phyloP scores from a whole-genome alignment of 2,329 filamentous ascomycete species.

The Aspergillus intermedius region DNA sequence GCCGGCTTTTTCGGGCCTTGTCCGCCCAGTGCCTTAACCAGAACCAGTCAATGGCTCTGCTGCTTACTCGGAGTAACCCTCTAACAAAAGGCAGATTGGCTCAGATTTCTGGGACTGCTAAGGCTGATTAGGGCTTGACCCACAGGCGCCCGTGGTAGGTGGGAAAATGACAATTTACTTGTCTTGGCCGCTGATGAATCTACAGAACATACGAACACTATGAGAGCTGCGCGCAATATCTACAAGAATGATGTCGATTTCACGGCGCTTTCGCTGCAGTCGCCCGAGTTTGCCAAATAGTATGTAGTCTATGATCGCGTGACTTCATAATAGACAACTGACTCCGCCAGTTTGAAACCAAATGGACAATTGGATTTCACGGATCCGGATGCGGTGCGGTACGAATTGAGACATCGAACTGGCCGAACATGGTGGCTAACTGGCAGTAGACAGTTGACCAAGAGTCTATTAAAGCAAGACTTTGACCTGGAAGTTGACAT shows the following conservation, averaged over 20 bases:
- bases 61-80: no score
- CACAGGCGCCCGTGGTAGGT: neutral
- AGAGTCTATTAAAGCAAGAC: slow-evolving; percentile 66
- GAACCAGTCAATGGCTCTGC: no score
- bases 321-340: neutral
- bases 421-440: slow-evolving; percentile 2
- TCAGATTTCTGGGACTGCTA: neutral
- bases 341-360: slow-evolving; percentile 40
- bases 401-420: slow-evolving; percentile 21
- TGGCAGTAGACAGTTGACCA: slow-evolving; percentile 58
- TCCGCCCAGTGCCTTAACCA: no score
- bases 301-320: slow-evolving; percentile 27
- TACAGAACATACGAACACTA: slow-evolving; percentile 8
- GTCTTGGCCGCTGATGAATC: neutral
- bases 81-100: neutral
- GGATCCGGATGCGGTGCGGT: slow-evolving; percentile 68
- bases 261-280: slow-evolving; percentile 51
- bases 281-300: slow-evolving; percentile 54
- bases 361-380: slow-evolving; percentile 70
- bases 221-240: slow-evolving; percentile 36
- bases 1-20: no score
- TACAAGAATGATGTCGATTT: slow-evolving; percentile 59
- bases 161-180: neutral
- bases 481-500: slow-evolving; percentile 67
- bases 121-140: neutral